These are phyloP conservation scores for Corchorus olitorius DNA, from an alignment of 345 rosid genomes.

Conservation along the genomic window DNA sequence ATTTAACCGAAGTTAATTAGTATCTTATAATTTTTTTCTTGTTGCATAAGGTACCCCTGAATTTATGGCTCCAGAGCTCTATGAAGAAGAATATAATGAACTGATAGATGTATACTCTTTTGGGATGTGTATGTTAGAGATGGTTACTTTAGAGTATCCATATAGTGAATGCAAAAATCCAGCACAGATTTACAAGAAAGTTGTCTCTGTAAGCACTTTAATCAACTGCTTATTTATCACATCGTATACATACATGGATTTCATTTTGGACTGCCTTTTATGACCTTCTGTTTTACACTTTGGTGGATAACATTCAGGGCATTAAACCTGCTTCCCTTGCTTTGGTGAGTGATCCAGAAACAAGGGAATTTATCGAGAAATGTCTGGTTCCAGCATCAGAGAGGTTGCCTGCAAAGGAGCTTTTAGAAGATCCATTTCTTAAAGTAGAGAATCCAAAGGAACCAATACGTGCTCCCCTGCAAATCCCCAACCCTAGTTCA, in stretches of 20 bases:
- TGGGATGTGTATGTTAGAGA: constrained; percentile 76
- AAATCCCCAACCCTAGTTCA: constrained; percentile 32
- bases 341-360: constrained; percentile 54
- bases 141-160: constrained; percentile 74
- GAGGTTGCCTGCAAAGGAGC: constrained; percentile 67
- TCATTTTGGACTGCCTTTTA: constrained; percentile 2
- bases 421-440: constrained; percentile 60
- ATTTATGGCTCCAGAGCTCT: constrained; percentile 79
- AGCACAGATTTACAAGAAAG: constrained; percentile 72
- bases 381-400: constrained; percentile 61
- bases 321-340: constrained; percentile 65
- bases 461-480: constrained; percentile 30
- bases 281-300: neutral
- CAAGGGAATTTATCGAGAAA: constrained; percentile 59
- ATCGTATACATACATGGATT: neutral
- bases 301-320: constrained; percentile 43
- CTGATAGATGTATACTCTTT: constrained; percentile 70
- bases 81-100: constrained; percentile 76
- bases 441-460: constrained; percentile 44
- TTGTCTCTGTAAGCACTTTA: constrained; percentile 48
- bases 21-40: neutral
- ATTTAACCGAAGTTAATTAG: neutral
- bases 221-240: neutral
- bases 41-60: constrained; percentile 59
- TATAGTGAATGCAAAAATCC: constrained; percentile 71